These are phyloP conservation scores for Yamadazyma spencermartinsiae DNA, from an alignment of 1,139 yeast species.

Conservation along the genomic window DNA sequence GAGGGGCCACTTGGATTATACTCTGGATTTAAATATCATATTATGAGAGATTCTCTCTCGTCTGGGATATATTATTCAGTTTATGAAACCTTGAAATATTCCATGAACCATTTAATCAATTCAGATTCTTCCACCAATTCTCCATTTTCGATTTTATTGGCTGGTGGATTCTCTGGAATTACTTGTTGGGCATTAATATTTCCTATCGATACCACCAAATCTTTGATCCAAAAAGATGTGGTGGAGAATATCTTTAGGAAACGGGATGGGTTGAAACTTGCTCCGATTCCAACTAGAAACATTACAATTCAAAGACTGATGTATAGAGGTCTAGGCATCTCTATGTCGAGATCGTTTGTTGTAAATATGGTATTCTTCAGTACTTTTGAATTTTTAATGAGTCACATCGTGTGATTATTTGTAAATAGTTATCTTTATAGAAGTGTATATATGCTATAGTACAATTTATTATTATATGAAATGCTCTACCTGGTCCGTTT, in stretches of 20 bases:
- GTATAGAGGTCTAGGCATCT: slow-evolving; percentile 78
- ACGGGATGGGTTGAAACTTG: slow-evolving; percentile 42
- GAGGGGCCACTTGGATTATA: slow-evolving; percentile 68
- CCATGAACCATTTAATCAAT: slow-evolving; percentile 36
- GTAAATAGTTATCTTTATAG: slow-evolving; percentile 9
- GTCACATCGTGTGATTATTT: slow-evolving; percentile 34
- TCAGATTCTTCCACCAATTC: slow-evolving; percentile 30
- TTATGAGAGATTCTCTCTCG: slow-evolving; percentile 66
- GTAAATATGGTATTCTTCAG: slow-evolving; percentile 79
- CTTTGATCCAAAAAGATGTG: slow-evolving; percentile 71
- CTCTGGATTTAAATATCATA: slow-evolving; percentile 70
- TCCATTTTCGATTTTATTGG: slow-evolving; percentile 43
- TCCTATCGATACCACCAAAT: slow-evolving; percentile 80
- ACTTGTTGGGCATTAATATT: slow-evolving; percentile 72
- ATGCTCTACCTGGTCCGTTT: not conserved
- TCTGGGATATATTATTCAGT: slow-evolving; percentile 73
- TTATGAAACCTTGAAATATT: slow-evolving; percentile 69
- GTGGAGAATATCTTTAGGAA: slow-evolving; percentile 63
- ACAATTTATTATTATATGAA: not conserved
- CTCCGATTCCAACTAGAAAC: slow-evolving; percentile 31
- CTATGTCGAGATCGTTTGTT: slow-evolving; percentile 66
- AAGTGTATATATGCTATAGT: slow-evolving; percentile 1
- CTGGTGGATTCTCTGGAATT: slow-evolving; percentile 83
- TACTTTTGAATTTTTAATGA: slow-evolving; percentile 66
- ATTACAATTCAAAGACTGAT: slow-evolving; percentile 46